Evolutionary conservation across 768 basidiomycete genomes (phyloP).

Genomic region (Arthromyces matolae): DNA sequence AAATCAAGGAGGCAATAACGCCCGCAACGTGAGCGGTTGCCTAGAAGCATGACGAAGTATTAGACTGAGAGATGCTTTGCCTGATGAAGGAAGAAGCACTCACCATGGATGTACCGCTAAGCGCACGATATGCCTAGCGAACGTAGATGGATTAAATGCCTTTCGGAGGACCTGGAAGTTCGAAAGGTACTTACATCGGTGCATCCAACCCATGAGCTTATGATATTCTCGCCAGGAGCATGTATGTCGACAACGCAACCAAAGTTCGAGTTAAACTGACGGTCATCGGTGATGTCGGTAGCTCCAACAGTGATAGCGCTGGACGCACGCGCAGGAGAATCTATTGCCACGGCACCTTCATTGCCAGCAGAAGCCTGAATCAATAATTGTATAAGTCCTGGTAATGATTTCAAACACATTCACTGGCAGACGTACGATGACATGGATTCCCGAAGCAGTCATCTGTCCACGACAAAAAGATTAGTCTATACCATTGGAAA

Average conservation of each 20-base stretch:
- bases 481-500: no score
- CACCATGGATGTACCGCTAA: conserved; percentile 28
- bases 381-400: no score
- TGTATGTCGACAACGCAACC: conserved; percentile 32
- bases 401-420: no score
- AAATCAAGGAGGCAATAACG: neutral
- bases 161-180: neutral
- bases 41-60: neutral
- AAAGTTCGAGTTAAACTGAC: conserved; percentile 33
- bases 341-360: conserved; percentile 16
- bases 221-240: conserved; percentile 29
- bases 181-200: conserved; percentile 13
- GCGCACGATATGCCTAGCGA: conserved; percentile 16
- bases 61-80: neutral
- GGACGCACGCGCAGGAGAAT: conserved; percentile 31
- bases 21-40: no score
- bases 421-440: no score
- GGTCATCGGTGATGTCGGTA: conserved; percentile 25
- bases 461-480: no score
- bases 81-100: no score
- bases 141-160: no score
- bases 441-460: no score
- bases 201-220: conserved; percentile 16
- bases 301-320: conserved; percentile 34
- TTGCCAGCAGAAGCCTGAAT: conserved; percentile 32